phyloP scores from a whole-genome alignment of 2,329 filamentous ascomycete genomes.

The Sarocladiaceae sp. region DNA sequence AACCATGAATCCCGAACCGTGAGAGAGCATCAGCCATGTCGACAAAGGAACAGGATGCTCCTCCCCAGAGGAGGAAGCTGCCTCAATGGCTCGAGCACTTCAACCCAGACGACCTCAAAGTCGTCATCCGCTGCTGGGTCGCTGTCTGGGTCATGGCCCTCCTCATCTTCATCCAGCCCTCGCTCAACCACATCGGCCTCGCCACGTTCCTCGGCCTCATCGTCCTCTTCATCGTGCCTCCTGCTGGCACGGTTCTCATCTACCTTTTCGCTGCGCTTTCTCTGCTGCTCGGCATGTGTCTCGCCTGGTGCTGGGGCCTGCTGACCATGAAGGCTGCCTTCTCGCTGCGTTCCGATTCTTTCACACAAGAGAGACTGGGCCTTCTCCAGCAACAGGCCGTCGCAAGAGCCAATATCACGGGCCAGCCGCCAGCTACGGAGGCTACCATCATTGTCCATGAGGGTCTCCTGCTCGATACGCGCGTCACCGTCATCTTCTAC shows the following conservation, averaged over 20 bases:
- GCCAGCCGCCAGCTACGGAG: slow-evolving; percentile 18
- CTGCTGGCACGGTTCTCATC: slow-evolving; percentile 37
- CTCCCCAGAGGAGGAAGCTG: no score
- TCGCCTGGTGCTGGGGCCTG: slow-evolving; percentile 44
- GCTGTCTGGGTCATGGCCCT: slow-evolving; percentile 39
- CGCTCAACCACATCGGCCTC: slow-evolving; percentile 31
- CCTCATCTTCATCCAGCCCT: slow-evolving; percentile 39
- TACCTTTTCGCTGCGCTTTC: slow-evolving; percentile 36
- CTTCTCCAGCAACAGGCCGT: slow-evolving; percentile 29
- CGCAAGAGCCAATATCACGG: slow-evolving; percentile 22
- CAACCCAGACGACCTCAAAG: slow-evolving; percentile 39
- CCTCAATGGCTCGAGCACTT: slow-evolving; percentile 36
- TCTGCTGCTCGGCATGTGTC: slow-evolving; percentile 37
- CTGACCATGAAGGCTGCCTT: slow-evolving; percentile 41
- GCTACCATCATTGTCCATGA: slow-evolving; percentile 32
- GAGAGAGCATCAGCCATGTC: no score
- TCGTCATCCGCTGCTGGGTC: slow-evolving; percentile 37
- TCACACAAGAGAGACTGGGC: slow-evolving; percentile 27
- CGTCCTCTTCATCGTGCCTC: slow-evolving; percentile 38
- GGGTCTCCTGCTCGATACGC: slow-evolving; percentile 41
- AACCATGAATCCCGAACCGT: no score
- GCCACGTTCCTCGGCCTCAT: slow-evolving; percentile 38
- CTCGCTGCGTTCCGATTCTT: slow-evolving; percentile 31
- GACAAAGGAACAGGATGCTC: no score
- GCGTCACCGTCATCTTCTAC: slow-evolving; percentile 32